Evolutionary conservation across 306 rosid genomes (phyloP), one percentile per base, ranked within the genome.

Genomic region (Begonia loranthoides): DNA sequence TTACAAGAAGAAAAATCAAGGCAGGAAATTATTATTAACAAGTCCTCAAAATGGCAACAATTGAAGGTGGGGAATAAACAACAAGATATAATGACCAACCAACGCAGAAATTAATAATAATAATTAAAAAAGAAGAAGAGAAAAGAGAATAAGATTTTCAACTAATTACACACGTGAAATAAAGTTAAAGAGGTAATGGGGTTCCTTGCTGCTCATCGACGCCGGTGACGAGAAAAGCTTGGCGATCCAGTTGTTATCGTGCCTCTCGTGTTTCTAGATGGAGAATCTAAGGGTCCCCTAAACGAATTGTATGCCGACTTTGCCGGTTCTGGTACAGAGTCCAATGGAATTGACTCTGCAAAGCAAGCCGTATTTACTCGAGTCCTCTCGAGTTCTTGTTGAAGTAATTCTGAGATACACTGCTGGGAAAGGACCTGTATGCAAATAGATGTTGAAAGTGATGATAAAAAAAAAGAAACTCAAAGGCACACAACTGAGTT

Each of bases 321-420:
- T 36, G 83, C 86, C 13, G 87, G 71, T 61, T 83, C 93, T 0
- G 99, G 88, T 56, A 83, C 76, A 0, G 75, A 71, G 52, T 81
- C 93, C 68, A 86, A 69, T 17, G 96, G 88, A 70, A 70, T 66
- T 11, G 94, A 68, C 72, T 80, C 94, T 4, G 56, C 84, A 57
- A 92, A 92, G 72, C 99, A 92, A 24, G 99, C 96, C 7, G 96
- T 83, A 75, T 92, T 92, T 64, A 92, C 83, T 22, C 90, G 94
- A 34, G 99, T 92, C 67, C 96, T 74, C 76, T 86, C 99, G 6
- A 92, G 88, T 66, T 92, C 99, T 55, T 66, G 69, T 67, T 83
- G 87, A 60, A 92, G 93, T 38, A 92, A 73, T 65, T 92, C 99
- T 0, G 94, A 74, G 74, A 94, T 78, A 65, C 55, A 86, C 64